Evolutionary conservation across 768 basidiomycete genomes (phyloP), one percentile per base, ranked within the genome.

Genomic region (Phanerochaete sordida): DNA sequence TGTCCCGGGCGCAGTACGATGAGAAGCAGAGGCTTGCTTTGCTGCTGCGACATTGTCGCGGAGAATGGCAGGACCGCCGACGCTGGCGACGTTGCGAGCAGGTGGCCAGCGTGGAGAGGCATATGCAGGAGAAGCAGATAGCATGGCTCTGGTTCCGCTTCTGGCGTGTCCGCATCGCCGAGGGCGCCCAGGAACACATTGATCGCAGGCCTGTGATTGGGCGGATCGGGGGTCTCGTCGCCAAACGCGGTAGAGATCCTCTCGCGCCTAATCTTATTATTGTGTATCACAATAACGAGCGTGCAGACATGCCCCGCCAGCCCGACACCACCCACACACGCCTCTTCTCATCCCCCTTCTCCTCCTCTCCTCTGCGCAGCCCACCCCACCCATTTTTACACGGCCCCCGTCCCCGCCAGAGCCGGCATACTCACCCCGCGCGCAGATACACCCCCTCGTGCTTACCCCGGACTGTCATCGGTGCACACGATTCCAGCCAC

Each of bases 231-330:
- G 16, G 13, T 31, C 26, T 23, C 24, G 3, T 47, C n/a, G 23
- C 51, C 50, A 19, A 51, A 56, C 33, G 7, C 28, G 55, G 55
- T 9, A 48, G 35, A 21, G 16, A 28, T 23, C 9, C 9, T 31
- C 46, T 28, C 60, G 60, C 60, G 60, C 55, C 59, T 56, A 61
- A 56, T 56, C 55, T 51, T 61, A 56, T 61, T 61, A 56, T 56
- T 28, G 56, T 46, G 44, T 15, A 56, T 48, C 60, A 61, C 60
- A 61, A 61, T 61, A 61, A 31, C 28, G 31, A 39, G n/a, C 53
- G 35, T 47, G 21, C 45, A 23, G 47, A 27, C 47, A 50, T 50
- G 35, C 24, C 19, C 24, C 30, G 23, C 26, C 21, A 53, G 47
- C 44, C 31, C 54, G 27, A 23, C 16, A 24, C 5, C 27, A n/a